Evolutionary conservation across 768 basidiomycete genomes (phyloP), one percentile per base, ranked within the genome.

Genomic region (Termitomyces sp.): DNA sequence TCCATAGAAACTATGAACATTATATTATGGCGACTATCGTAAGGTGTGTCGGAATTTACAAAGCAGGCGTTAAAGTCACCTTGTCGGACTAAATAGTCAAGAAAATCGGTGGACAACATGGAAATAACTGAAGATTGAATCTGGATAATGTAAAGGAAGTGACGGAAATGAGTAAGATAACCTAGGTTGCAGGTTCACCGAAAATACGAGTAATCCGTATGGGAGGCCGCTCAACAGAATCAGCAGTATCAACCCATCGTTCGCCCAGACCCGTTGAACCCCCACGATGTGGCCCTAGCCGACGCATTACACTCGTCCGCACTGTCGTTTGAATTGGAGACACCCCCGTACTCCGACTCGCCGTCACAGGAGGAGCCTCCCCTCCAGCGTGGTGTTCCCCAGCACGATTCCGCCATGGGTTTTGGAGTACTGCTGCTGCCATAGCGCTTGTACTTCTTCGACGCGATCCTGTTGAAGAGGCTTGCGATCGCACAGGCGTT

Each of bases 171-270:
- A 36, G 31, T 12, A 36, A 25, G 20, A 1, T 16, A 11, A 10
- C 10, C 16, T 49, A 49, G 11, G 16, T 22, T 16, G 23, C n/a
- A 38, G 23, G 35, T 18, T 49, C 35, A 38, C 50, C 50, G 3
- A 52, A 52, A n/a, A 52, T 12, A 13, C 50, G 50, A n/a, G 50
- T 52, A n/a, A 52, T 25, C 15, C 29, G 29, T 31, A 52, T 10
- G 20, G 50, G 50, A 42, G 39, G 50, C 11, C 48, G 48, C n/a
- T 49, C 48, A 38, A 27, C 23, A 27, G 23, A n/a, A n/a, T 38
- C 35, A 49, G 35, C 35, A 49, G 33, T 16, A 11, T 11, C 25
- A 25, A n/a, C n/a, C 48, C 48, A 49, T 49, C 48, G 48, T 36
- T 49, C 48, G 27, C 35, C n/a, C 4, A 32, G 33, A 48, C 11